A percentile compares a stretch with the other conserved stretches of the same genome.
phyloP scores from a whole-genome alignment of 306 rosid genomes.

The Cucurbita pepo region DNA sequence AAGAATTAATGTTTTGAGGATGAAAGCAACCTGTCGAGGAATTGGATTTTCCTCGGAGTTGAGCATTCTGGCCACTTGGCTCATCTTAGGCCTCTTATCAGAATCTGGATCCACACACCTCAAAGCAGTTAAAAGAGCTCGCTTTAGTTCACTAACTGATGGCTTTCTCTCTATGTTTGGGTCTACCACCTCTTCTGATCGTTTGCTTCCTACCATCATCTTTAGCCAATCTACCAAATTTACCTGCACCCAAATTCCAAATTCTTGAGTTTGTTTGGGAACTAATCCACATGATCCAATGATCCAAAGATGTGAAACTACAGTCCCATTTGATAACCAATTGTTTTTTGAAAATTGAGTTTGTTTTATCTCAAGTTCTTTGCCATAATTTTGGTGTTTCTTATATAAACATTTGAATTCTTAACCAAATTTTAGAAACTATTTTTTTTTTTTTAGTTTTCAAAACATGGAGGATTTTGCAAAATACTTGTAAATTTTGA shows the following conservation, averaged over 20 bases:
- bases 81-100: slow-evolving; percentile 78
- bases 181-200: slow-evolving; percentile 80
- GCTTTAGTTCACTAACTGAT: slow-evolving; percentile 73
- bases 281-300: not conserved
- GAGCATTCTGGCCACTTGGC: slow-evolving; percentile 93
- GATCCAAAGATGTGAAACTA: not conserved
- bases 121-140: slow-evolving; percentile 78
- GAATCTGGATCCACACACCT: slow-evolving; percentile 88
- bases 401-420: no score
- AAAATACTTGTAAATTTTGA: no score
- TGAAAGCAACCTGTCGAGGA: slow-evolving; percentile 50
- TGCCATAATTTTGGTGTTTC: no score
- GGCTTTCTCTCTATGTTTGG: slow-evolving; percentile 79
- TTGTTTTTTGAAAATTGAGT: no score
- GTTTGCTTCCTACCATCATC: slow-evolving; percentile 86
- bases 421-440: no score
- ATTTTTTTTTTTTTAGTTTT: no score
- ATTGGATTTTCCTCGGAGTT: slow-evolving; percentile 87
- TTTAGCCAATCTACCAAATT: slow-evolving; percentile 94
- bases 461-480: no score
- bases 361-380: no score
- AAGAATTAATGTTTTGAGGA: not conserved
- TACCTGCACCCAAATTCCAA: slow-evolving; percentile 31
- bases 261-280: not conserved
- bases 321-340: no score